Percentiles rank a stretch among this genome's conserved stretches.
Evolutionary conservation across 805 yeast genomes (phyloP).

Genomic region (Debaryomyces hansenii): DNA sequence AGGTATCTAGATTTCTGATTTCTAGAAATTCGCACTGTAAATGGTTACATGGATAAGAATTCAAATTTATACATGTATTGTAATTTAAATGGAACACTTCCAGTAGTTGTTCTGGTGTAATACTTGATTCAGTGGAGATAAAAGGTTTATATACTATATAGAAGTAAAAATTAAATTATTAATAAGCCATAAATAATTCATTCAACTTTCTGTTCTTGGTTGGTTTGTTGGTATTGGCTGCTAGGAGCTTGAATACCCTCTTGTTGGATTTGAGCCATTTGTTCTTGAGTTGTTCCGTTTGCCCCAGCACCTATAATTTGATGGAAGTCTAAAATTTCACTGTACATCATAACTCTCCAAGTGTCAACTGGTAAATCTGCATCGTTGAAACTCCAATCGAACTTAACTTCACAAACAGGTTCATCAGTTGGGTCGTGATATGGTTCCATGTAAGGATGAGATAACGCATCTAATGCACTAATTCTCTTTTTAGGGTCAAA

Average conservation of each 20-base stretch:
- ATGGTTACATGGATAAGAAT: background rate
- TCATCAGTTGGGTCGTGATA: conserved; percentile 98
- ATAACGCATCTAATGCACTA: conserved; percentile 85
- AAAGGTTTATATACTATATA: background rate
- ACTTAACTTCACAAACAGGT: conserved; percentile 87
- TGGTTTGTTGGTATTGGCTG: background rate
- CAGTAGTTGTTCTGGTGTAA: no score
- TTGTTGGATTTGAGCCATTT: conserved; percentile 23
- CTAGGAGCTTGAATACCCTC: conserved; percentile 27
- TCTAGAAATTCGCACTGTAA: background rate
- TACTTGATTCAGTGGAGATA: no score
- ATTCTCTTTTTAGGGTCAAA: conserved; percentile 95
- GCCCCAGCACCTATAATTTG: conserved; percentile 62
- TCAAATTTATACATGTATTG: background rate
- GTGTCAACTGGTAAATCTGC: conserved; percentile 97
- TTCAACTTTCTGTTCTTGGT: conserved; percentile 14
- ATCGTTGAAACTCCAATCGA: conserved; percentile 98
- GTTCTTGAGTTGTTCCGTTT: conserved; percentile 19
- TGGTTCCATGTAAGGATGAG: conserved; percentile 89
- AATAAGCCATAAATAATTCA: background rate
- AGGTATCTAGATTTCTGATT: no score
- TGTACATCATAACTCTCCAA: conserved; percentile 99
- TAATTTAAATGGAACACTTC: no score
- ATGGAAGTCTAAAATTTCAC: conserved; percentile 94
- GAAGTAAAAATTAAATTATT: background rate